Evolutionary conservation across 2,329 filamentous ascomycete genomes (phyloP).

Genomic region (Colletotrichum nymphaeae): DNA sequence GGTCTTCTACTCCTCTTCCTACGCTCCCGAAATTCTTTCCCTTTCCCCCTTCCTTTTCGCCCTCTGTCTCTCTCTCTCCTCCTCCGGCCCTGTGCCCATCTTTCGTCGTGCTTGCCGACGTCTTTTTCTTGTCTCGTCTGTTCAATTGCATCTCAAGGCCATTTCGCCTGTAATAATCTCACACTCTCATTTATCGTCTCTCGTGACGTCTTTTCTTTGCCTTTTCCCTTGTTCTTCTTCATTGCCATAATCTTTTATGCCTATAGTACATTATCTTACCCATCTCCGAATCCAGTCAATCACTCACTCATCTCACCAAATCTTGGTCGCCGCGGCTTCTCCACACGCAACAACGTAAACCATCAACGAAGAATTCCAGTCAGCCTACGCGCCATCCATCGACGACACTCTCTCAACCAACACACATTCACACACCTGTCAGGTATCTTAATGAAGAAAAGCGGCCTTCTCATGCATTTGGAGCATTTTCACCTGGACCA

Average conservation of each 20-base stretch:
- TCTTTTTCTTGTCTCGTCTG: constrained; percentile 10
- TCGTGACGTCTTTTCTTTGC: constrained; percentile 9
- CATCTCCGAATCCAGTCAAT: constrained; percentile 18
- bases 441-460: constrained; percentile 7
- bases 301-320: constrained; percentile 4
- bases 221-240: constrained; percentile 7
- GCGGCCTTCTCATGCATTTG: background rate
- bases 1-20: background rate
- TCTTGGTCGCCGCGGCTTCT: background rate
- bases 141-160: background rate
- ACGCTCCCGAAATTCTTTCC: constrained; percentile 32
- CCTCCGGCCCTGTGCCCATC: constrained; percentile 1
- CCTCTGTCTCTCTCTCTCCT: constrained; percentile 25
- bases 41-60: constrained; percentile 25
- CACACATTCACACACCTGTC: background rate
- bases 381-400: background rate
- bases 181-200: constrained; percentile 21
- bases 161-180: constrained; percentile 3
- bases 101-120: constrained; percentile 22
- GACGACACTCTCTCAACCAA: background rate
- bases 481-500: background rate
- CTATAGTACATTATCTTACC: constrained; percentile 9
- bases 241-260: constrained; percentile 2
- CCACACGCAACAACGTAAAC: background rate
- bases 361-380: background rate